Evolutionary conservation across 2,329 filamentous ascomycete species (phyloP), one percentile per base, ranked within the genome.

Genomic region (Falciphora oryzae): DNA sequence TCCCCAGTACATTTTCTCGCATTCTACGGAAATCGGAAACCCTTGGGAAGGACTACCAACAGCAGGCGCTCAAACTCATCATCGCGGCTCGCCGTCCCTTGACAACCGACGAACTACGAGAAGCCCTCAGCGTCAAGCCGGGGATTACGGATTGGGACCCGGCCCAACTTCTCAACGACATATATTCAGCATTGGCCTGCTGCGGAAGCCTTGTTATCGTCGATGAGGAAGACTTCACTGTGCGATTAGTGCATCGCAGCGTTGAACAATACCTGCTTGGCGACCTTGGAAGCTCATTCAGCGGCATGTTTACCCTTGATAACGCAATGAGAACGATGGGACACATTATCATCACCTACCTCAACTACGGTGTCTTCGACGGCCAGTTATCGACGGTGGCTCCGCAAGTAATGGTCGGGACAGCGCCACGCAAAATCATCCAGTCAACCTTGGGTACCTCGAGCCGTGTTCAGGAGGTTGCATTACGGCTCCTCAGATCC

Each of bases 41-140:
- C 18, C 63, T 25, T 29, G 67, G 64, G 31, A 63, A 63, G 59
- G 38, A 61, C 1, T 73, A 71, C 22, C 73, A 76, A 59, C 67
- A 18, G 5, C 66, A 29, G 3, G 73, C 72, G 3, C 66, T 80
- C 0, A 66, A 77, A 18, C 63, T 79, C 35, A 31, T 80, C 0
- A 62, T 68, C 0, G 70, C 67, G 0, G 75, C 75, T 14, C 62
- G 56, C 0, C 71, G 73, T 10, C 72, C 75, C 0, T 65, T 80
- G 10, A 74, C 71, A 0, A 66, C 61, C 0, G 69, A 74, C 0
- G 74, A 80, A 61, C 68, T 81, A 60, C 70, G 72, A 25, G 77
- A 80, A 70, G 76, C 76, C 6, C 62, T 78, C 0, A 77, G 76
- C 18, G 74, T 81, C 0, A 65, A 65, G 2, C 71, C 73, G 7